These are phyloP conservation scores for Saccharomycopsis microspora DNA, from an alignment of 805 yeast species.

Conservation along the genomic window DNA sequence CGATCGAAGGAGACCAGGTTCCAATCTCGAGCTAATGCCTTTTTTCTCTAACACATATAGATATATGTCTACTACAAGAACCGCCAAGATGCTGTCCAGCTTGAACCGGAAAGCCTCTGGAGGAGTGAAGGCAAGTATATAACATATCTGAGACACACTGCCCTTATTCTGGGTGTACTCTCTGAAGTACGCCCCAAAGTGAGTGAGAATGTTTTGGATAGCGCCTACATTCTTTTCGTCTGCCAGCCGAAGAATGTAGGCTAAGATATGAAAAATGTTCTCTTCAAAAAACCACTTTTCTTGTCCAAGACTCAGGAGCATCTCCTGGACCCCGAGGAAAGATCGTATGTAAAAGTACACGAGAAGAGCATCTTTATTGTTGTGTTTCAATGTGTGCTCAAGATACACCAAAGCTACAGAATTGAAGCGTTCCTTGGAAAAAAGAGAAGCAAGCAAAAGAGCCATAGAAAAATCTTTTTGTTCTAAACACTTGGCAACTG, in stretches of 20 bases:
- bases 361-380: slow-evolving; percentile 6
- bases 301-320: slow-evolving; percentile 1
- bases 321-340: slow-evolving; percentile 8
- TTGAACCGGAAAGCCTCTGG: slow-evolving; percentile 10
- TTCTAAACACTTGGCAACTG: slow-evolving; percentile 1
- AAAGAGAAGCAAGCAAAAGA: slow-evolving; percentile 11
- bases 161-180: neutral
- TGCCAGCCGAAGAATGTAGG: slow-evolving; percentile 6
- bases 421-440: slow-evolving; percentile 12
- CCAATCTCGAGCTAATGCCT: neutral
- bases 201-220: slow-evolving; percentile 10
- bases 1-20: neutral
- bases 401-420: slow-evolving; percentile 5
- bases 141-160: slow-evolving; percentile 10
- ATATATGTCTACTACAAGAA: slow-evolving; percentile 13
- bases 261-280: slow-evolving; percentile 11
- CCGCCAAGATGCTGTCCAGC: slow-evolving; percentile 8
- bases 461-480: slow-evolving; percentile 13
- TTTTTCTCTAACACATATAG: slow-evolving; percentile 9
- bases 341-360: slow-evolving; percentile 10
- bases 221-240: slow-evolving; percentile 7
- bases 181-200: slow-evolving; percentile 11
- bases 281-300: slow-evolving; percentile 9
- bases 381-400: neutral
- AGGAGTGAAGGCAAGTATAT: slow-evolving; percentile 14